Percentiles rank a stretch among this genome's conserved stretches.
Evolutionary conservation across 208 protist genomes (phyloP).

Genomic region (Blastocrithidia nonstop): DNA sequence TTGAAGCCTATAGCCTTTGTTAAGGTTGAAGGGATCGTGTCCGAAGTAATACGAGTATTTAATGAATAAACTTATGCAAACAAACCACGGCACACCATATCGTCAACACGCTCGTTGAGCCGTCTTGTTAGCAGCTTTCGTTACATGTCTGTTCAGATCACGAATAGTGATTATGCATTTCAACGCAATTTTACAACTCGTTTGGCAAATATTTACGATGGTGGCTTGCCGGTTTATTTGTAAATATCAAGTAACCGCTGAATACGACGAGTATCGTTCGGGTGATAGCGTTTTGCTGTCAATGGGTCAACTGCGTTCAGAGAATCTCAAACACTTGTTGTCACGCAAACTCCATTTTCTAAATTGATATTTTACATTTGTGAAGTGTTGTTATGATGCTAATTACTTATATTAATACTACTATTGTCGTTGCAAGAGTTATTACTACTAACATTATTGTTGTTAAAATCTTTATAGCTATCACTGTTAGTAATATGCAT

Average conservation of each 20-base stretch:
- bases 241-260: conserved; percentile 66
- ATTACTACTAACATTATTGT: background rate
- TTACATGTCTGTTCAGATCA: conserved; percentile 46
- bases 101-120: conserved; percentile 55
- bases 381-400: no score
- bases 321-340: conserved; percentile 18
- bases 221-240: conserved; percentile 18
- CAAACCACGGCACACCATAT: conserved; percentile 60
- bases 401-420: background rate
- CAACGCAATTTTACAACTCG: conserved; percentile 22
- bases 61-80: conserved; percentile 39
- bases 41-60: background rate
- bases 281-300: conserved; percentile 56
- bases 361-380: no score
- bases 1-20: conserved; percentile 67
- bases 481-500: no score
- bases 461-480: no score
- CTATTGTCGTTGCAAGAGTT: conserved; percentile 3
- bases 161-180: conserved; percentile 12
- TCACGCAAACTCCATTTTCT: no score
- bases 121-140: conserved; percentile 14
- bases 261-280: conserved; percentile 68
- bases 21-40: conserved; percentile 11
- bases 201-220: conserved; percentile 24
- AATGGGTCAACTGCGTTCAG: conserved; percentile 54